Conservation (phyloP, 2,329 filamentous ascomycete genomes). For the Cladosporium sp. region DNA sequence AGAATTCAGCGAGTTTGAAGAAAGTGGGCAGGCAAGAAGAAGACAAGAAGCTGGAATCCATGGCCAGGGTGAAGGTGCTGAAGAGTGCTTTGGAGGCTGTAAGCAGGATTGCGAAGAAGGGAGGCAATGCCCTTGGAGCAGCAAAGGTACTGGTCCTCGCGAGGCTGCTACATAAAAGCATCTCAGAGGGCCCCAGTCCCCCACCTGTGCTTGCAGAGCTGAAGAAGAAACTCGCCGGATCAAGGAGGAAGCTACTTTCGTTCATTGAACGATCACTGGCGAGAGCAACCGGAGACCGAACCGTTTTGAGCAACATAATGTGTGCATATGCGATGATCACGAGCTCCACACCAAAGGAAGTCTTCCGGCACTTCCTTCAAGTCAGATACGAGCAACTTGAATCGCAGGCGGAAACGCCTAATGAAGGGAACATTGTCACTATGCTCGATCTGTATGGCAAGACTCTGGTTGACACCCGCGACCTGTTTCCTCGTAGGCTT, state of each 20-base stretch:
- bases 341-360: conserved; percentile 74
- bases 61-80: conserved; percentile 41
- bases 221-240: conserved; percentile 58
- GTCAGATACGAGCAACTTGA: conserved; percentile 67
- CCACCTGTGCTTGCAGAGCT: conserved; percentile 58
- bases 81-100: conserved; percentile 53
- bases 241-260: conserved; percentile 62
- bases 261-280: conserved; percentile 55
- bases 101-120: conserved; percentile 49
- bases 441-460: conserved; percentile 69
- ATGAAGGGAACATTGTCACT: conserved; percentile 53
- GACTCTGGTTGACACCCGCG: conserved; percentile 73
- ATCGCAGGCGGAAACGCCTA: conserved; percentile 53
- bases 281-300: conserved; percentile 32
- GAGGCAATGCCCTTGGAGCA: conserved; percentile 50
- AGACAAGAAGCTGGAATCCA: conserved; percentile 5
- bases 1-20: not conserved
- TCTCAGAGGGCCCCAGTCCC: conserved; percentile 51
- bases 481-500: conserved; percentile 68
- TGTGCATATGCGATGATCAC: conserved; percentile 79
- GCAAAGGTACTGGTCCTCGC: conserved; percentile 69
- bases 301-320: conserved; percentile 63
- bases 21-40: conserved; percentile 13
- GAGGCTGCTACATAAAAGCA: conserved; percentile 68
- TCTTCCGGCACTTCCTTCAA: conserved; percentile 71